phyloP scores from a whole-genome alignment of 352 stramenopile species.

The Lagenidium giganteum region DNA sequence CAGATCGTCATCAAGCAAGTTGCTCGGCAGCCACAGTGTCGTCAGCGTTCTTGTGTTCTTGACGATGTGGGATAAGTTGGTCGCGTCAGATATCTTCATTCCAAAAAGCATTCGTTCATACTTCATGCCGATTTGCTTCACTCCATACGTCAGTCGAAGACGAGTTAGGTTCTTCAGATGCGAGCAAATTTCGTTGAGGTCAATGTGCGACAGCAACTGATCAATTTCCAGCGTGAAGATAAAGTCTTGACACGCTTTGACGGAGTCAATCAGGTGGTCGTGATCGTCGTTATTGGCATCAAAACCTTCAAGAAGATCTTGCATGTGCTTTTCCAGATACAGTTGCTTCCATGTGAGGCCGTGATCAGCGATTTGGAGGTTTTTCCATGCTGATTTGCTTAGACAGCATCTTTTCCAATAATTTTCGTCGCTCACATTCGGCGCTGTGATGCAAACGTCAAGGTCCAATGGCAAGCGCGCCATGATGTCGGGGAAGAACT shows the following conservation, averaged over 20 bases:
- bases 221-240: conserved; percentile 88
- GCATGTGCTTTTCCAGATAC: conserved; percentile 77
- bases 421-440: conserved; percentile 89
- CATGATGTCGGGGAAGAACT: conserved; percentile 83
- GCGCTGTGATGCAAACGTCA: conserved; percentile 69
- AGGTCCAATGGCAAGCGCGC: conserved; percentile 75
- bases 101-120: conserved; percentile 93
- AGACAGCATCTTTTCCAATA: conserved; percentile 93
- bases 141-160: conserved; percentile 81
- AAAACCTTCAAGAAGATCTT: conserved; percentile 79
- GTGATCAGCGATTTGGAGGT: conserved; percentile 87
- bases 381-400: conserved; percentile 82
- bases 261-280: conserved; percentile 59
- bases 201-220: conserved; percentile 87
- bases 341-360: conserved; percentile 94
- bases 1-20: conserved; percentile 91
- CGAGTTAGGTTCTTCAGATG: conserved; percentile 87
- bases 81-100: conserved; percentile 94
- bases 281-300: conserved; percentile 41
- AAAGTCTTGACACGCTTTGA: conserved; percentile 80
- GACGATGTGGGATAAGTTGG: conserved; percentile 83
- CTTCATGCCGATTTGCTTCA: conserved; percentile 92
- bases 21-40: conserved; percentile 82
- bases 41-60: conserved; percentile 85
- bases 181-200: conserved; percentile 81